Evolutionary conservation across 768 basidiomycete genomes (phyloP), one percentile per base, ranked within the genome.

Genomic region (Lentinula boryana): DNA sequence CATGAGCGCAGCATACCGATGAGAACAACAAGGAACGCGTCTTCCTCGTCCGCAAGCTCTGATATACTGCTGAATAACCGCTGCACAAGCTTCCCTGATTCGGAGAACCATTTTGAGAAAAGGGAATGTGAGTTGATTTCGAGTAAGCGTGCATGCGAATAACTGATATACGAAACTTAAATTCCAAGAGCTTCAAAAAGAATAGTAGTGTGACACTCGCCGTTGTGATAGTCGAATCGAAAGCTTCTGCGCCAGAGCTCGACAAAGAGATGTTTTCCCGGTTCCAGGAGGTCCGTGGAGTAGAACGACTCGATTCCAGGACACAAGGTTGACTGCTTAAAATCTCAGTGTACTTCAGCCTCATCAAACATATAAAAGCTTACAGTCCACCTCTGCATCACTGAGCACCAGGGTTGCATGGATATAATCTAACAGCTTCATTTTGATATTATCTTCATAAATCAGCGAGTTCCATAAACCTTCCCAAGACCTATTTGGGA

Each of bases 61-160:
- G 83, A 91, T 60, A 99, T 93, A 61, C 83, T 90, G 41, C 80
- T 84, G 70, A 98, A 99, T 16, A 99, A 78, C 51, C 90, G 84
- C 68, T 98, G 96, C 1, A 99, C 97, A 32, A 99, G 85, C 72
- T 99, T 99, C 15, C 97, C 97, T 0, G 95, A 97, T 70, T 99
- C 97, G 0, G 95, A 98, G 75, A 98, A 99, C 96, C 97, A 99
- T 66, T 95, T 91, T 15, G 93, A 95, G 71, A 99, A 98, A 15
- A 99, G 81, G 1, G 95, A 98, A 74, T 98, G 97, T 0, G 97
- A 95, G 70, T 98, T 98, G 68, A 99, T 97, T 72, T 99, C 97
- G 49, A 99, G 82, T 10, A 99, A 78, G 50, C 93, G 90, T 38
- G 93, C 84, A 72, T 91, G 83, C 0, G 89, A 78, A 70, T 97